phyloP scores from a whole-genome alignment of 1,139 yeast genomes.

The Yamadazyma spencermartinsiae region DNA sequence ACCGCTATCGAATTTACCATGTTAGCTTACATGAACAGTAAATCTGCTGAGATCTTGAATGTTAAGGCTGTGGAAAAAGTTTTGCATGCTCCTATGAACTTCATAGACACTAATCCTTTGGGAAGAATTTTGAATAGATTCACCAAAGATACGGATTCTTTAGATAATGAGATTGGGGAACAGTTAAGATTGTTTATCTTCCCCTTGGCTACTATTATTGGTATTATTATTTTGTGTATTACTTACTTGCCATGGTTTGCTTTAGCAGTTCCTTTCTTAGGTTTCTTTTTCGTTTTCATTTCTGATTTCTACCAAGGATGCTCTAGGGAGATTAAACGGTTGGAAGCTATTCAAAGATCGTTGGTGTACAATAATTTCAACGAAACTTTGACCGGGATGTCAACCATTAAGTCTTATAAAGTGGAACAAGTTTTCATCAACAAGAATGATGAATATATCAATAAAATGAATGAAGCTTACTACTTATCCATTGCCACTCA shows the following conservation, averaged over 20 bases:
- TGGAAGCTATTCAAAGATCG: conserved; percentile 78
- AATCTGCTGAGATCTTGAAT: conserved; percentile 37
- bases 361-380: conserved; percentile 74
- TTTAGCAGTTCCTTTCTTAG: conserved; percentile 17
- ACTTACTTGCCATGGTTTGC: conserved; percentile 67
- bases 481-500: conserved; percentile 68
- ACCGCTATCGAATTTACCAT: conserved; percentile 53
- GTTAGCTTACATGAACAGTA: conserved; percentile 55
- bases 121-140: conserved; percentile 62
- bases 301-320: conserved; percentile 67
- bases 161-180: conserved; percentile 76
- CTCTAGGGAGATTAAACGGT: conserved; percentile 73
- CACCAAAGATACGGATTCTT: conserved; percentile 81
- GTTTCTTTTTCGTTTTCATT: conserved; percentile 30
- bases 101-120: conserved; percentile 63
- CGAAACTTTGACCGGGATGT: conserved; percentile 73
- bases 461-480: conserved; percentile 76
- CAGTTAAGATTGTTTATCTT: conserved; percentile 50
- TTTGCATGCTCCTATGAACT: conserved; percentile 54
- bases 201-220: conserved; percentile 56
- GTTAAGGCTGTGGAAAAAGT: conserved; percentile 37
- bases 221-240: conserved; percentile 68
- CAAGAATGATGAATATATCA: conserved; percentile 51
- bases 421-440: conserved; percentile 49
- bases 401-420: conserved; percentile 67